Evolutionary conservation across 352 stramenopile species (phyloP), one percentile per base, ranked within the genome.

Genomic region (Globisporangium radiosum): DNA sequence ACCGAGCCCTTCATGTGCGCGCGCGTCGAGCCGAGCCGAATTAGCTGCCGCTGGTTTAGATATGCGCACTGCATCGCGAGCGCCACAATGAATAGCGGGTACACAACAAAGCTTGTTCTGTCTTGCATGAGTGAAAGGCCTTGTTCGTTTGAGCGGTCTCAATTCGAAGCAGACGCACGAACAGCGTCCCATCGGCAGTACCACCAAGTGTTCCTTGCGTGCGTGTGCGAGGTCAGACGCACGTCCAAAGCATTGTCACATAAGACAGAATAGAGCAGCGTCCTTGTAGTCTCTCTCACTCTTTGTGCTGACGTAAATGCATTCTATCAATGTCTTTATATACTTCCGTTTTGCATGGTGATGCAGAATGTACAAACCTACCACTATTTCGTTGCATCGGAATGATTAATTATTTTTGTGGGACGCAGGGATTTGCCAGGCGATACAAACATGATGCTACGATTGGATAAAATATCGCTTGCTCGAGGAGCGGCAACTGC

Each of bases 71-170:
- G 40, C 40, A 44, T 44, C 40, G 40, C 40, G 10, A 44, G 40
- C 40, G 19, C 47, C 47, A 60, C n/a, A 39, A 39, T 5, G 1
- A 44, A 44, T 10, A 44, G 40, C 40, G 40, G 40, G 10, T 10
- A 44, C 7, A 44, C 40, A 44, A 44, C 40, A 44, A 44, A 44
- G 40, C 10, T 44, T 10, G 40, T 44, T 10, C 10, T 44, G 40
- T 44, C 40, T 44, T 7, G 40, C 40, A 44, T 1, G 40, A 44
- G 40, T 44, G 40, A 44, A 11, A 44, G 40, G 10, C 7, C 40
- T 44, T 44, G 40, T 44, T 44, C 40, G 40, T 19, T 19, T 44
- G 40, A 44, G 48, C 50, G 49, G 36, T 58, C 57, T 63, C 57
- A 55, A 8, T 8, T 0, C 7, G n/a, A 25, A 40, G 7, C 0